Evolutionary conservation across 2,329 filamentous ascomycete species (phyloP).

Genomic region (Colletotrichum navitas): DNA sequence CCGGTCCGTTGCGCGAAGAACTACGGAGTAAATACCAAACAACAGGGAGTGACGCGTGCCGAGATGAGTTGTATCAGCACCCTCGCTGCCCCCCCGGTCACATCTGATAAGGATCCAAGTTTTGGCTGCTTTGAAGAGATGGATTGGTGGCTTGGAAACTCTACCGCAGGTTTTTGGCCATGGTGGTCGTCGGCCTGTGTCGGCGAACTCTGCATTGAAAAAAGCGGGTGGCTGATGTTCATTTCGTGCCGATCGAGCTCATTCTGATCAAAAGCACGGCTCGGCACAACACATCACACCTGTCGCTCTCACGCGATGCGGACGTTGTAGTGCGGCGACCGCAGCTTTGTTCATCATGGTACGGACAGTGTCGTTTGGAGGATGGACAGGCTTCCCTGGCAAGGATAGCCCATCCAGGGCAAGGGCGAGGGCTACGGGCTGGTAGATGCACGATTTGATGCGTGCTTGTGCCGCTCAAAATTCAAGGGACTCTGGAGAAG

Average conservation of each 20-base stretch:
- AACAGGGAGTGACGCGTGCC: conserved; percentile 1
- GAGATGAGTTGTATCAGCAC: not conserved
- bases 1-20: conserved; percentile 13
- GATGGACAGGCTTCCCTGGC: conserved; percentile 20
- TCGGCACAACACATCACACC: not conserved
- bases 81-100: not conserved
- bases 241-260: conserved; percentile 5
- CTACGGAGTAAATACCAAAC: conserved; percentile 11
- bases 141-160: not conserved
- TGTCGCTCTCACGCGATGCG: not conserved
- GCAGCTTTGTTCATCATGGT: not conserved
- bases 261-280: conserved; percentile 18
- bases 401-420: conserved; percentile 9
- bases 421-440: not conserved
- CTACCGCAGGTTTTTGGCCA: conserved; percentile 16
- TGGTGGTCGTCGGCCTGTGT: not conserved
- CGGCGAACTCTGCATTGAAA: not conserved
- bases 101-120: conserved; percentile 24
- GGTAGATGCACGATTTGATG: conserved; percentile 30
- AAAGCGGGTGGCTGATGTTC: conserved; percentile 16
- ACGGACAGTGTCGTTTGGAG: not conserved
- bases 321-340: not conserved
- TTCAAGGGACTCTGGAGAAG: conserved; percentile 37
- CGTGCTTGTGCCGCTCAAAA: not conserved
- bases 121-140: not conserved